Percentiles rank a stretch among this genome's conserved stretches.
phyloP scores from a whole-genome alignment of 2,329 filamentous ascomycete genomes.

The Aspergillus jensenii region DNA sequence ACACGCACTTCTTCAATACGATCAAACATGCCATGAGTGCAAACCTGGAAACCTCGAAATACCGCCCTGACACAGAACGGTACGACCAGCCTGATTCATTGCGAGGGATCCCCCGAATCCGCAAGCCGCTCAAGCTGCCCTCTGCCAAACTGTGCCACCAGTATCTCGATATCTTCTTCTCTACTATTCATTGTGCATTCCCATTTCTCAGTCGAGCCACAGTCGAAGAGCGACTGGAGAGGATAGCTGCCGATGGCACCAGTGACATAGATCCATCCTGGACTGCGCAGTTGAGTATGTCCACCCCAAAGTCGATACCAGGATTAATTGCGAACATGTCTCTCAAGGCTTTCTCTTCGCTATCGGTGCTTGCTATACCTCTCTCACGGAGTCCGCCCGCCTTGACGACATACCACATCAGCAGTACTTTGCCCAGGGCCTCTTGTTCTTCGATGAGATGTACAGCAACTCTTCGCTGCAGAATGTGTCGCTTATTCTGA shows the following conservation, averaged over 20 bases:
- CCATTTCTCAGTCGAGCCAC: neutral
- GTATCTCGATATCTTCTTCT: neutral
- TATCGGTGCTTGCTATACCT: neutral
- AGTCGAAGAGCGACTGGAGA: neutral
- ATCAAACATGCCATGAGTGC: slow-evolving; percentile 22
- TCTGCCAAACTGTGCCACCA: neutral
- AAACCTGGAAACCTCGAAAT: neutral
- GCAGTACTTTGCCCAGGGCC: neutral
- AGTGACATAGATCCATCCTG: neutral
- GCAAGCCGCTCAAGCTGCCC: neutral
- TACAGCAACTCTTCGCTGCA: neutral
- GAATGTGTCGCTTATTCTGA: neutral
- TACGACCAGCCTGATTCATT: neutral
- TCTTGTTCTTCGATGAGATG: neutral
- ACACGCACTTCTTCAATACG: slow-evolving; percentile 37
- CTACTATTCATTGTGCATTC: neutral
- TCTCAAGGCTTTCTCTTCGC: neutral
- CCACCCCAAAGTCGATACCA: neutral
- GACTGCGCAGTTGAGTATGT: neutral
- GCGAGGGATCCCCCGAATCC: neutral
- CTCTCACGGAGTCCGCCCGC: neutral
- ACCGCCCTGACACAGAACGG: no score
- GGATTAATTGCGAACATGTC: neutral
- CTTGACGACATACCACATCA: neutral
- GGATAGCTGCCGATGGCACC: neutral